A percentile compares a stretch with the other conserved stretches of the same genome.
Evolutionary conservation across 2,329 filamentous ascomycete species (phyloP).

Genomic region (Trichoderma asperellum): DNA sequence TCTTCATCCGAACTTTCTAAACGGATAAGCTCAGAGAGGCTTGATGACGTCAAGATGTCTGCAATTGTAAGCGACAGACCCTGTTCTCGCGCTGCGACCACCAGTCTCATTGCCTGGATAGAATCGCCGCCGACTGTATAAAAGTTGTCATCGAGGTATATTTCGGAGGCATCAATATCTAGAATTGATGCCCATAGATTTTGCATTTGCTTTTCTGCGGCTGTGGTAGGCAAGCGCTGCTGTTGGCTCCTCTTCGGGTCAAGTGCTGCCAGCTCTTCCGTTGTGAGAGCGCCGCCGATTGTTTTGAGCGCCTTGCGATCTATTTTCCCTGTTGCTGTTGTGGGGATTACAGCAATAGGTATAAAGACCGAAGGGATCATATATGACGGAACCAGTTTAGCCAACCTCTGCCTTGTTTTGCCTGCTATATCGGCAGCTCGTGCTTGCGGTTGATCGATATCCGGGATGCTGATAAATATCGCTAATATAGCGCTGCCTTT

Average conservation of each 20-base stretch:
- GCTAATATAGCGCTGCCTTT: not conserved
- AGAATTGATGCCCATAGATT: not conserved
- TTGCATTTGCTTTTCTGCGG: not conserved
- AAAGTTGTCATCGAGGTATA: not conserved
- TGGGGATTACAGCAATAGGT: not conserved
- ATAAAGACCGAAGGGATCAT: not conserved
- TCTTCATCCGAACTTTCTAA: not conserved
- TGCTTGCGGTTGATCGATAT: not conserved
- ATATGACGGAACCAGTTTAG: not conserved
- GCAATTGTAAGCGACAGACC: not conserved
- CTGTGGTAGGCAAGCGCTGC: not conserved
- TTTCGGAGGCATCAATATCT: not conserved
- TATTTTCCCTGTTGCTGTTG: not conserved
- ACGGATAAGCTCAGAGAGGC: not conserved
- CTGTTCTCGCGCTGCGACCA: conserved; percentile 41
- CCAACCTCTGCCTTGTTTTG: not conserved
- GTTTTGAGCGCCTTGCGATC: not conserved
- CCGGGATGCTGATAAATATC: not conserved
- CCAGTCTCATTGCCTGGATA: conserved; percentile 49
- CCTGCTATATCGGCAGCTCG: not conserved
- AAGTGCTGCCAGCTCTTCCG: not conserved
- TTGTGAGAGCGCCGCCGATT: not conserved
- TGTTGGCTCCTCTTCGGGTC: not conserved
- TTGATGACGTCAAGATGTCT: not conserved
- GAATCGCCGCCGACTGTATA: conserved; percentile 47